phyloP scores from a whole-genome alignment of 2,329 filamentous ascomycete genomes.

The Cercospora sp. region DNA sequence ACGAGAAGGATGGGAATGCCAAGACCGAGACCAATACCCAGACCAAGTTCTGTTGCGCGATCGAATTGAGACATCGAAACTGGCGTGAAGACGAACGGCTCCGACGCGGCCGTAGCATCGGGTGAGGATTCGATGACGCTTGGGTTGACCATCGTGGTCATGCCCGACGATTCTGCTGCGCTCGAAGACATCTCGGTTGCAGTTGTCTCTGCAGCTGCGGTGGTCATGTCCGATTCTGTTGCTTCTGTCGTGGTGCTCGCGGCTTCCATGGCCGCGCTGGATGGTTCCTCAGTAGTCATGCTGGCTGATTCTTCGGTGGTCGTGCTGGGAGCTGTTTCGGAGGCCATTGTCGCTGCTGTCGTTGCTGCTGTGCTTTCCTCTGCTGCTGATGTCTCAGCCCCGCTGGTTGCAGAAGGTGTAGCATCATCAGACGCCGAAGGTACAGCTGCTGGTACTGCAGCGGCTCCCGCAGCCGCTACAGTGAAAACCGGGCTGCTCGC shows the following conservation, averaged over 20 bases:
- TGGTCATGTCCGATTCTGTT: not conserved
- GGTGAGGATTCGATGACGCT: not conserved
- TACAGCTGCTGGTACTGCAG: not conserved
- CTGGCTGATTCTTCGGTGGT: not conserved
- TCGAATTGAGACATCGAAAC: not conserved
- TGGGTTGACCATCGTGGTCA: not conserved
- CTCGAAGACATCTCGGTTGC: not conserved
- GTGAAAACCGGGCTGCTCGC: slow-evolving; percentile 11
- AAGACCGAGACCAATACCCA: slow-evolving; percentile 15
- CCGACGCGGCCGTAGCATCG: slow-evolving; percentile 2
- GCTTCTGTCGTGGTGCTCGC: not conserved
- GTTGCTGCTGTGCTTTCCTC: slow-evolving; percentile 4
- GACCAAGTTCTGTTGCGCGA: slow-evolving; percentile 12
- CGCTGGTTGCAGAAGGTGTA: not conserved
- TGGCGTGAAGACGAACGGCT: slow-evolving; percentile 10
- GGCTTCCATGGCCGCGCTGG: not conserved
- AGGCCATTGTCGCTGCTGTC: not conserved
- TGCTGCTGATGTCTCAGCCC: slow-evolving; percentile 3
- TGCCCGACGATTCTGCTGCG: slow-evolving; percentile 3
- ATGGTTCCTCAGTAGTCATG: not conserved
- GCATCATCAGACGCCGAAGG: slow-evolving; percentile 7
- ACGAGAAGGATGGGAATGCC: slow-evolving; percentile 8
- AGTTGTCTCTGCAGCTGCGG: not conserved
- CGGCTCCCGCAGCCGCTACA: slow-evolving; percentile 1
- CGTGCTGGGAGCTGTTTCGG: not conserved